These are phyloP conservation scores for Lupinus albus DNA, from an alignment of 306 rosid genomes.

Conservation along the genomic window DNA sequence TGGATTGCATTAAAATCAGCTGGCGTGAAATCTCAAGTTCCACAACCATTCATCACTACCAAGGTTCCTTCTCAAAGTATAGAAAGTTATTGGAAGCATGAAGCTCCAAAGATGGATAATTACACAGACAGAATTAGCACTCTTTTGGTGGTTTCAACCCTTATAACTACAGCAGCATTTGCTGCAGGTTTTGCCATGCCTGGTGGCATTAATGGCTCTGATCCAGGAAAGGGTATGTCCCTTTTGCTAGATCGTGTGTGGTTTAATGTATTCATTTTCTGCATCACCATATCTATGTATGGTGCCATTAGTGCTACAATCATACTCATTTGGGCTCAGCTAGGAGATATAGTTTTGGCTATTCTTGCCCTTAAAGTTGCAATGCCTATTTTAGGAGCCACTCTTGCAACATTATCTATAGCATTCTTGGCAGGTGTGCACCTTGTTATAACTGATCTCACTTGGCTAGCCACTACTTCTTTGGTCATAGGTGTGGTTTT, in stretches of 20 bases:
- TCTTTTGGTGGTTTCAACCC: slow-evolving; percentile 33
- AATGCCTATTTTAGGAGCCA: slow-evolving; percentile 32
- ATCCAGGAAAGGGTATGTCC: background rate
- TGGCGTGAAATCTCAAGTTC: background rate
- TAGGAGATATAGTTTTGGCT: slow-evolving; percentile 24
- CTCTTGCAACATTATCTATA: slow-evolving; percentile 32
- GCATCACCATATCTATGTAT: slow-evolving; percentile 39
- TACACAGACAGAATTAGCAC: slow-evolving; percentile 35
- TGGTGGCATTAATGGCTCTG: slow-evolving; percentile 19
- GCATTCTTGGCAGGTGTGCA: slow-evolving; percentile 46
- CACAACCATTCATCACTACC: background rate
- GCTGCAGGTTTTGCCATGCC: slow-evolving; percentile 42
- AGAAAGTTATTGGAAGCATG: too few relatives aligned
- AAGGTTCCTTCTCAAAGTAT: background rate
- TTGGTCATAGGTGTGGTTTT: background rate
- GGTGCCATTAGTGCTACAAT: slow-evolving; percentile 30
- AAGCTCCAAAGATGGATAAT: background rate
- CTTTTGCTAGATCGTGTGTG: background rate
- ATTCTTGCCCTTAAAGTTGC: background rate
- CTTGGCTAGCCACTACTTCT: slow-evolving; percentile 24
- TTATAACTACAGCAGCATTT: slow-evolving; percentile 34
- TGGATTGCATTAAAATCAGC: slow-evolving; percentile 15
- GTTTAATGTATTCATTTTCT: slow-evolving; percentile 26
- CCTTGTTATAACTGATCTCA: slow-evolving; percentile 17
- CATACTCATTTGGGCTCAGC: slow-evolving; percentile 37